phyloP scores from a whole-genome alignment of 2,329 filamentous ascomycete species.

The Exophiala bonariae region DNA sequence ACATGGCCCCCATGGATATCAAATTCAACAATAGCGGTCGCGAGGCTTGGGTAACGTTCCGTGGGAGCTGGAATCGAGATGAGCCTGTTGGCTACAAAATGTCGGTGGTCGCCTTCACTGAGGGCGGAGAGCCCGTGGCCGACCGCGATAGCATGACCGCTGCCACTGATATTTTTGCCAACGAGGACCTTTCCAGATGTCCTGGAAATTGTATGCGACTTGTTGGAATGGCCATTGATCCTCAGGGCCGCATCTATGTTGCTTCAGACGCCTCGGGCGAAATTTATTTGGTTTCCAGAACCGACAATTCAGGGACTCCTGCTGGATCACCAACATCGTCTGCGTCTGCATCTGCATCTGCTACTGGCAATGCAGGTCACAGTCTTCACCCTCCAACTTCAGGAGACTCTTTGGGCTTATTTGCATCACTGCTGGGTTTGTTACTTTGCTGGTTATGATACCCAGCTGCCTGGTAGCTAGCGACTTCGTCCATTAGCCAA shows the following conservation, averaged over 20 bases:
- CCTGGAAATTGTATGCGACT: slow-evolving; percentile 35
- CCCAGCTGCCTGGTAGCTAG: too few species aligned
- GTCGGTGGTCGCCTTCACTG: slow-evolving; percentile 45
- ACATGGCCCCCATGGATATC: slow-evolving; percentile 71
- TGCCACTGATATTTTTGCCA: slow-evolving; percentile 32
- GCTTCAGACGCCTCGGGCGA: slow-evolving; percentile 35
- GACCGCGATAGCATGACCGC: slow-evolving; percentile 35
- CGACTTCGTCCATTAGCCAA: too few species aligned
- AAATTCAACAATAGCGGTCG: slow-evolving; percentile 62
- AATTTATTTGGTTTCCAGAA: slow-evolving; percentile 27
- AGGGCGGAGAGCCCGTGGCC: slow-evolving; percentile 47
- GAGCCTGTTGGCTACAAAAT: slow-evolving; percentile 53
- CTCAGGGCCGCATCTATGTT: slow-evolving; percentile 34
- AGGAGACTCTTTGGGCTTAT: background rate
- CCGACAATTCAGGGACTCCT: slow-evolving; percentile 5
- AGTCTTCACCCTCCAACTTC: background rate
- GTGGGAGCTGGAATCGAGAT: slow-evolving; percentile 65
- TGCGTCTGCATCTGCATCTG: slow-evolving; percentile 1
- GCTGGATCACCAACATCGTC: slow-evolving; percentile 8
- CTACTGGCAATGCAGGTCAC: slow-evolving; percentile 5
- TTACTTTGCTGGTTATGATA: background rate
- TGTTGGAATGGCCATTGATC: slow-evolving; percentile 35
- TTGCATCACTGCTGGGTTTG: background rate
- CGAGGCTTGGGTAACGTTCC: slow-evolving; percentile 67
- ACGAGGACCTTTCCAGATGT: slow-evolving; percentile 32